These are phyloP conservation scores for Lachancea lanzarotensis DNA, from an alignment of 805 yeast genomes.

Conservation along the genomic window DNA sequence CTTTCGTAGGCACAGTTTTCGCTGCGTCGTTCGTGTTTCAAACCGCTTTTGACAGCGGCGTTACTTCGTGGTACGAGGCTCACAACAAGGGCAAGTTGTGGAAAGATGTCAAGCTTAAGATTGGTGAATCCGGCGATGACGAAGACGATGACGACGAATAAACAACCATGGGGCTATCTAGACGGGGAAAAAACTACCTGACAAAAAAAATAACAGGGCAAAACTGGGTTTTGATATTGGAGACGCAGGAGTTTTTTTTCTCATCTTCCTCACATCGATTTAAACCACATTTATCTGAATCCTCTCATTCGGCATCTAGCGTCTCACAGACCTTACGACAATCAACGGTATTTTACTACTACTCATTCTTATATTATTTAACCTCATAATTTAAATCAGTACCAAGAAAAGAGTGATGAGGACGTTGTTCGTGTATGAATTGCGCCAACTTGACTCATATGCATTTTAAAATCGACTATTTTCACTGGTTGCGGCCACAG, in stretches of 20 bases:
- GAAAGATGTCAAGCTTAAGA: slow-evolving; percentile 64
- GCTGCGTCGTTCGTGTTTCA: slow-evolving; percentile 84
- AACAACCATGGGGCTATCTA: no score
- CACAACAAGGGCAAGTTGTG: slow-evolving; percentile 84
- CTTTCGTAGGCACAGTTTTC: slow-evolving; percentile 76
- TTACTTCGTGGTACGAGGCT: slow-evolving; percentile 64
- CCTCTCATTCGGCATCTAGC: no score
- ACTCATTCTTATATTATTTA: background rate
- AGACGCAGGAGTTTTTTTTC: no score
- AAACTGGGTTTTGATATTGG: no score
- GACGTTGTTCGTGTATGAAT: no score
- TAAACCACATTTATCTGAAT: background rate
- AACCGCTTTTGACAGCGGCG: slow-evolving; percentile 60
- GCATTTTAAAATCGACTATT: background rate
- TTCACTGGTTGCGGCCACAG: background rate
- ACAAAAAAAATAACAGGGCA: background rate
- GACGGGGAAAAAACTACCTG: background rate
- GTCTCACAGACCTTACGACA: background rate
- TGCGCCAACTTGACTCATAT: background rate
- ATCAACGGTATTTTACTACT: background rate
- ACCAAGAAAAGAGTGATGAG: background rate
- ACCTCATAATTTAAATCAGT: background rate
- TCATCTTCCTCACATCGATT: background rate
- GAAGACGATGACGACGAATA: slow-evolving; percentile 42
- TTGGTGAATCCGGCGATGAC: slow-evolving; percentile 52